phyloP scores from a whole-genome alignment of 768 basidiomycete genomes.

The Pisolithus orientalis region DNA sequence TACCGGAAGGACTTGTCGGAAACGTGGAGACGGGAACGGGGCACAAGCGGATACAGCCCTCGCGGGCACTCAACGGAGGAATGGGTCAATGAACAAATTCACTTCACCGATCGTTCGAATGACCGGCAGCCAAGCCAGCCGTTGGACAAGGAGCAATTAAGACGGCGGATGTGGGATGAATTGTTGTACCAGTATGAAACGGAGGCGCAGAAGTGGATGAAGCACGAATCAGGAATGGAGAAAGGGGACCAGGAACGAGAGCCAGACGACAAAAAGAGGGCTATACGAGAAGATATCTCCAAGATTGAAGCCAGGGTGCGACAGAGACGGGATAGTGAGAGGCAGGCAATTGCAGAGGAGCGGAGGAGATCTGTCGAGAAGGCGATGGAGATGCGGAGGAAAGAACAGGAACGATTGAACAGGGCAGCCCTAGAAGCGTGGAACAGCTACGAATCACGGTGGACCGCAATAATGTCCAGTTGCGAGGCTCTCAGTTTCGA shows the following conservation, averaged over 20 bases:
- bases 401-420: conserved; percentile 36
- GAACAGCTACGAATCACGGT: conserved; percentile 58
- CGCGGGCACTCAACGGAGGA: conserved; percentile 49
- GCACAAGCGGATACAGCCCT: conserved; percentile 36
- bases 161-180: conserved; percentile 46
- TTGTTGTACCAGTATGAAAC: conserved; percentile 44
- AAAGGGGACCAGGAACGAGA: conserved; percentile 41
- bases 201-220: conserved; percentile 49
- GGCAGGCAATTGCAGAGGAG: conserved; percentile 42
- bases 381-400: conserved; percentile 37
- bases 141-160: conserved; percentile 24
- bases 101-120: conserved; percentile 28
- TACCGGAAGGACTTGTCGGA: conserved; percentile 26
- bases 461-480: conserved; percentile 46
- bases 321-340: conserved; percentile 44
- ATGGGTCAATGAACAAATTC: conserved; percentile 57
- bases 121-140: conserved; percentile 18
- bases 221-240: conserved; percentile 40
- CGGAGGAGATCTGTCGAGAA: conserved; percentile 30
- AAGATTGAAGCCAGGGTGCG: conserved; percentile 49
- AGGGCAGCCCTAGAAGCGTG: conserved; percentile 50
- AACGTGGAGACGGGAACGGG: conserved; percentile 48
- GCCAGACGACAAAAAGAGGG: conserved; percentile 34
- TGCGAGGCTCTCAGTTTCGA: conserved; percentile 48
- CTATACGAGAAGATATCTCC: conserved; percentile 49